Percentiles rank a stretch among this genome's conserved stretches.
Conservation (phyloP, 2,329 filamentous ascomycete species). For the Sordariomycetes sp. region DNA sequence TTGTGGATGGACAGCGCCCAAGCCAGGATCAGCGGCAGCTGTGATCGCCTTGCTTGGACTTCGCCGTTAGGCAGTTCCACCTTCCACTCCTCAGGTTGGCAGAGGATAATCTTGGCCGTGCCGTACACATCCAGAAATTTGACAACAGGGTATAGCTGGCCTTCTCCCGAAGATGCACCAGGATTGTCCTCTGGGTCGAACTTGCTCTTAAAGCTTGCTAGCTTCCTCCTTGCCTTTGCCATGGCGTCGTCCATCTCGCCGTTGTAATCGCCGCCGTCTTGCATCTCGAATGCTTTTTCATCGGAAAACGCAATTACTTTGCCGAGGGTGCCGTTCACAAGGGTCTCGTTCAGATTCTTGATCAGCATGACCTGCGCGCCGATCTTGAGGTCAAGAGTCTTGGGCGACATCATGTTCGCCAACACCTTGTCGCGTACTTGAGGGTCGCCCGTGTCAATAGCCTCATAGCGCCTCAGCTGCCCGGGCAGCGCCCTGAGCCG, state of each 20-base stretch:
- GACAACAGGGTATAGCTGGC: conserved; percentile 69
- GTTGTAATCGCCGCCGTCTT: conserved; percentile 31
- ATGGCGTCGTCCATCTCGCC: conserved; percentile 29
- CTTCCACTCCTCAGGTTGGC: conserved; percentile 87
- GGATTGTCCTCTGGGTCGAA: conserved; percentile 17
- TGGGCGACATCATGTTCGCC: conserved; percentile 87
- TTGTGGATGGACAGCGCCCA: conserved; percentile 99
- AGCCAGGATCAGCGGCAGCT: conserved; percentile 82
- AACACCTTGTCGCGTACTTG: conserved; percentile 67
- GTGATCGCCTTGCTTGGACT: conserved; percentile 76
- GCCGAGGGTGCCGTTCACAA: conserved; percentile 91
- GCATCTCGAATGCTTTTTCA: conserved; percentile 27
- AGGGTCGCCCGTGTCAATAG: conserved; percentile 67
- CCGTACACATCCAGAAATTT: conserved; percentile 74
- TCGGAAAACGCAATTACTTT: conserved; percentile 51
- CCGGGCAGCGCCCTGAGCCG: conserved; percentile 68
- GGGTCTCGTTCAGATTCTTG: conserved; percentile 90
- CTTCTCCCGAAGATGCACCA: conserved; percentile 30
- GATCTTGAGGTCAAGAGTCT: conserved; percentile 70
- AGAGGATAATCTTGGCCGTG: conserved; percentile 54
- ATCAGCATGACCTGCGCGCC: conserved; percentile 99
- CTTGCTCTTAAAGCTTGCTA: conserved; percentile 39
- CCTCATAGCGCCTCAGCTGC: conserved; percentile 57
- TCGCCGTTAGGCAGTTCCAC: conserved; percentile 94
- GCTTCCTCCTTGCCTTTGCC: conserved; percentile 44